Percentiles rank a stretch among this genome's conserved stretches.
phyloP scores from a whole-genome alignment of 1,284 basidiomycete species.

The Naganishia sp. region DNA sequence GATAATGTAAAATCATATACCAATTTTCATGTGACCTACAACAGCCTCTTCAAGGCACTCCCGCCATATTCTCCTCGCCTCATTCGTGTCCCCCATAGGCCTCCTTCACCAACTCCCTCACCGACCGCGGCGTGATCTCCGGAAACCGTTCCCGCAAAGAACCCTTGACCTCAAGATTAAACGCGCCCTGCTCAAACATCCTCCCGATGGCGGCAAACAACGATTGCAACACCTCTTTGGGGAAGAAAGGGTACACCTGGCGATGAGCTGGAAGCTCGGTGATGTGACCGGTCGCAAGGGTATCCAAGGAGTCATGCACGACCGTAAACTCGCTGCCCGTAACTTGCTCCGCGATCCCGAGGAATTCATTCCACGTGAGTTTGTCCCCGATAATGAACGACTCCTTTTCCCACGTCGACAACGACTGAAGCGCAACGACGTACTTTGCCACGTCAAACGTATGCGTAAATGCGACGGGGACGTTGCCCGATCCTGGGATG shows the following conservation, averaged over 20 bases:
- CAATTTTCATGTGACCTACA: no score
- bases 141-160: conserved; percentile 6
- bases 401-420: conserved; percentile 1
- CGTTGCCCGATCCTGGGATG: conserved; percentile 11
- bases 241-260: neutral
- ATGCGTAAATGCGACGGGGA: conserved; percentile 3
- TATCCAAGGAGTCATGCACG: conserved; percentile 5
- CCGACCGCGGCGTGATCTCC: neutral
- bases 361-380: conserved; percentile 3
- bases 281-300: conserved; percentile 1
- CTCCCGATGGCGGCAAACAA: conserved; percentile 4
- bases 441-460: conserved; percentile 6
- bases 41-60: no score
- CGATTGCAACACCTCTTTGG: neutral
- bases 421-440: neutral
- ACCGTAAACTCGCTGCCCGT: conserved; percentile 13
- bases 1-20: no score
- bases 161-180: neutral
- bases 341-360: neutral
- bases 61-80: no score
- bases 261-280: conserved; percentile 14
- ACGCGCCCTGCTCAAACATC: conserved; percentile 1
- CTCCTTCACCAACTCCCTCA: neutral
- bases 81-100: neutral
- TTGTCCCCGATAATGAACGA: conserved; percentile 10